Base-by-base conservation (phyloP, 352 stramenopile species). In the Phytophthora foliorum region DNA sequence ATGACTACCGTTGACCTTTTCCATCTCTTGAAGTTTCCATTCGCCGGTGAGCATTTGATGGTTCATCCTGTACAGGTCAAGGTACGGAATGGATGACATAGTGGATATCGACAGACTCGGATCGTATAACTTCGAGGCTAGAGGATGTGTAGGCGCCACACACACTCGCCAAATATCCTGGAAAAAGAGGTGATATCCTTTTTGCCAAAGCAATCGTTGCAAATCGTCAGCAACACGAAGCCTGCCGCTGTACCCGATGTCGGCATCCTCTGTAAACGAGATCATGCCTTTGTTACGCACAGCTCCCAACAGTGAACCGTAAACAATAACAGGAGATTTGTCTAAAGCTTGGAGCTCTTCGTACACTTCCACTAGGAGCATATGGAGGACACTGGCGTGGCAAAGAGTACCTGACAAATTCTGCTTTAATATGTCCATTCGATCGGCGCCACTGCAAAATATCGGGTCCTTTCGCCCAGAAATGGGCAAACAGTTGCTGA, bases 311-410 rank as follows among this genome's bases (percentile, higher is more conserved):
- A 88, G 50, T n/a, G 80, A 75, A 22, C 80, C 78, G 29, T 70
- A 87, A 13, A 80, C 34, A n/a, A 89, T 27, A 16, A 67, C 46
- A 24, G 78, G 78, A 46, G 60, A 41, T 13, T 57, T 70, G 5
- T 53, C 63, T 17, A 74, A 32, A 0, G n/a, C 55, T 45, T 69
- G 10, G 24, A 89, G 52, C 53, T 86, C 72, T 31, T 75, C 69
- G 56, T 86, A 86, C 11, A 85, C 77, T 41, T 86, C 80, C 29
- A 82, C 54, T 9, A 86, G 51, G 17, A 89, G 45, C 67, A 86
- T 73, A 57, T 89, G 78, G 50, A 89, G 65, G 17, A 80, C 64
- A 53, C 78, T 86, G 24, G 46, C 75, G 17, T 74, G 75, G 51
- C 78, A 89, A 16, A 78, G 29, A 38, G 62, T 80, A 6, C 63